Base-by-base conservation (phyloP, 768 basidiomycete genomes). In the Termitomyces sp. region DNA sequence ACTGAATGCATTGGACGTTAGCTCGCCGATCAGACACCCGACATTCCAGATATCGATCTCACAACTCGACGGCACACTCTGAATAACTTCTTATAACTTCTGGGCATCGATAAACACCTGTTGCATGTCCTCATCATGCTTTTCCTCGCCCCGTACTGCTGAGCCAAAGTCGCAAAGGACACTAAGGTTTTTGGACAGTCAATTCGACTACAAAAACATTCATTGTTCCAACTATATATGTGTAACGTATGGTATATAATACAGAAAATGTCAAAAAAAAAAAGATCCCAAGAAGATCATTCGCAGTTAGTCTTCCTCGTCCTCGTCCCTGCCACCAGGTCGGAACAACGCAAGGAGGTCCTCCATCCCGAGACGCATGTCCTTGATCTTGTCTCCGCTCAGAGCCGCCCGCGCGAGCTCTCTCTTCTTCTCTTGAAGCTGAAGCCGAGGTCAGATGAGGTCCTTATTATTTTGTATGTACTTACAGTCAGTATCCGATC, bases 401-500 rank as follows among this genome's bases (percentile, higher is more conserved):
- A 98, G 74, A 0, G 94, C 93, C 1, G 94, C 93, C 28, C 81
- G 80, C 2, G 96, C 86, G 1, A 98, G 81, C 52, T 85, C 87
- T 5, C 95, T 85, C 77, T 98, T 98, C 73, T 87, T 84, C n/a
- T 92, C 87, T 72, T 98, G 96, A n/a, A 98, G 81, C 84, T 92
- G 65, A 33, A 16, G 57, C 46, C 53, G 22, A 28, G 4, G 48
- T 64, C 18, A 51, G 22, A 40, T 24, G 5, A 6, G 44, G 18
- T 4, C 20, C 33, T 40, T 22, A 28, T 18, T 22, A 28, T 46
- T 1, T 4, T 22, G 13, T 42, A 18, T 20, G 54, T 32, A 68
- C 76, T 55, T 60, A 91, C 91, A 66, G 76, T 78, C 38, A 96
- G 76, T 63, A 96, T 94, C 51, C 95, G 87, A 68, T 93, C 87